Base-by-base conservation (phyloP, 371 early-diverging fungal species). In the Mucor circinelloides region DNA sequence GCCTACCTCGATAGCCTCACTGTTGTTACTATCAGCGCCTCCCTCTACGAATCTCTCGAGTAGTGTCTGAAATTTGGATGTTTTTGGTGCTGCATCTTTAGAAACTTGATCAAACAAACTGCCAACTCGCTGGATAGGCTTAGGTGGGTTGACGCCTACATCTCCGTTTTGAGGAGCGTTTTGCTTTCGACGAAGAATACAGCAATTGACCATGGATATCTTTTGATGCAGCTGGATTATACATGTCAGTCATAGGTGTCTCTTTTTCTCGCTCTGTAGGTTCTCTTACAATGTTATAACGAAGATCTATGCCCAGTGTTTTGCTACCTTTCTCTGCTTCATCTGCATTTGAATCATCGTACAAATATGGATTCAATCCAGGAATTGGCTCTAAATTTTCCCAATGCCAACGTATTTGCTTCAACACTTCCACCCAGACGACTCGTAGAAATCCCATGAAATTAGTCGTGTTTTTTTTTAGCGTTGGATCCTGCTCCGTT, bases 131-230 rank as follows among this genome's bases (percentile, higher is more conserved):
- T 19, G 59, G 0, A 52, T 28, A 15, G 59, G 65, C 25, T 58
- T 65, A n/a, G 1, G 48, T 48, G n/a, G 28, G 48, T 27, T 65
- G 19, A 15, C 21, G 9, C 48, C 58, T 23, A 21, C 5, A 27
- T 61, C 60, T 42, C 64, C 64, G 40, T 60, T 65, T 27, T 62
- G 57, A 4, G 72, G 58, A 5, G 63, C n/a, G 15, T 55, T 66
- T 30, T 73, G 68, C 32, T 79, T 63, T 25, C 83, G 79, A 32
- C 92, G 85, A n/a, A 79, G 71, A 36, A 91, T 86, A 74, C 96
- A 95, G 69, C 91, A 94, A 68, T 95, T 95, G 42, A 97, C 71
- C 95, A 97, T 94, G 56, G 91, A 87, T n/a, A 97, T 74, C 63
- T 97, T 97, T 83, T 96, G 97, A 66, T 94, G 89, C 4, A 94